A percentile compares a stretch with the other conserved stretches of the same genome.
These are phyloP conservation scores for Candida ponderosae DNA, from an alignment of 805 yeast genomes.

Conservation along the genomic window DNA sequence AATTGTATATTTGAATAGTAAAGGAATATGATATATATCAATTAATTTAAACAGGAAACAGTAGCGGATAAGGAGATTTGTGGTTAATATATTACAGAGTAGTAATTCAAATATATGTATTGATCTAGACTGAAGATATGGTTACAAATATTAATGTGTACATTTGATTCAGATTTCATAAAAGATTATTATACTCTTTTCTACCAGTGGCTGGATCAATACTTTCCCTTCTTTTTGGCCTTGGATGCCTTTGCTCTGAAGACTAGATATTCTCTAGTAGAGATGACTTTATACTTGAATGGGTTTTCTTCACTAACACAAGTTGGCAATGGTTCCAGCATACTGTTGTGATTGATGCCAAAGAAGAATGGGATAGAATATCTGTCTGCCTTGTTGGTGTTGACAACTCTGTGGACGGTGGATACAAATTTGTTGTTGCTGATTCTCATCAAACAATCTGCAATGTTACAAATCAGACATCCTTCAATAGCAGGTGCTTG, in stretches of 20 bases:
- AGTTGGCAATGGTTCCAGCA: slow-evolving; percentile 14
- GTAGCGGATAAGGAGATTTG: too few relatives aligned
- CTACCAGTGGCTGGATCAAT: too few relatives aligned
- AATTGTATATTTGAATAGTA: too few relatives aligned
- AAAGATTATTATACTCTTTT: too few relatives aligned
- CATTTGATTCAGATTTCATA: too few relatives aligned
- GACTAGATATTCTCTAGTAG: slow-evolving; percentile 5
- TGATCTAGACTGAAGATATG: too few relatives aligned
- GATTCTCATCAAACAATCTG: slow-evolving; percentile 30
- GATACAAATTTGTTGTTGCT: slow-evolving; percentile 30
- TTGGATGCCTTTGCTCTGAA: neutral
- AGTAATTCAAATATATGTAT: too few relatives aligned
- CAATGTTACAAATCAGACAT: slow-evolving; percentile 30
- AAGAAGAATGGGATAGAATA: slow-evolving; percentile 19
- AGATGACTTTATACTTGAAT: slow-evolving; percentile 6
- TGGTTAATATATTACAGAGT: too few relatives aligned
- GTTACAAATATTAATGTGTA: too few relatives aligned
- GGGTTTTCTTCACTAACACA: slow-evolving; percentile 13
- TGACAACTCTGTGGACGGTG: slow-evolving; percentile 31
- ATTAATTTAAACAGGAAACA: too few relatives aligned
- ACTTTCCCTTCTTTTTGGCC: too few relatives aligned
- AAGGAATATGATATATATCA: too few relatives aligned
- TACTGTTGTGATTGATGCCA: slow-evolving; percentile 12
- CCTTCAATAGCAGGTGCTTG: slow-evolving; percentile 26
- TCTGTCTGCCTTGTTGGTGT: slow-evolving; percentile 11